A percentile compares a stretch with the other conserved stretches of the same genome.
Conservation (phyloP, 305 asterid species). For the Lippia alba region DNA sequence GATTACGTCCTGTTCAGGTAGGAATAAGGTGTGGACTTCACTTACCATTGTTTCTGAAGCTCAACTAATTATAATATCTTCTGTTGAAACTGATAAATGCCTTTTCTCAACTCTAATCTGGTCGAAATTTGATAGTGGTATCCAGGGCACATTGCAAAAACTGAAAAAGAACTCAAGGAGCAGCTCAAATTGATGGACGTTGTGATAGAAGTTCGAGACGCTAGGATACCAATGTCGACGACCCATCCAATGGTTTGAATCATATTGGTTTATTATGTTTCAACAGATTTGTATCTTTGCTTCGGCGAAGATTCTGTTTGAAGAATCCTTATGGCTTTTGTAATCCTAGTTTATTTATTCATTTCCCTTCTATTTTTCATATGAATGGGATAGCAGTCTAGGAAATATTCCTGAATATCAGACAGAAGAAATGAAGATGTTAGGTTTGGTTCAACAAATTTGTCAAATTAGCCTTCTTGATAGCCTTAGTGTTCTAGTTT, state of each 20-base stretch:
- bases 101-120: slow-evolving; percentile 31
- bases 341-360: slow-evolving; percentile 1
- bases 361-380: neutral
- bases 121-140: slow-evolving; percentile 69
- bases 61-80: slow-evolving; percentile 24
- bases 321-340: neutral
- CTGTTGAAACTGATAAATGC: slow-evolving; percentile 19
- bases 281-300: slow-evolving; percentile 27
- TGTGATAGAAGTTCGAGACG: slow-evolving; percentile 96
- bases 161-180: slow-evolving; percentile 90
- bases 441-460: slow-evolving; percentile 8
- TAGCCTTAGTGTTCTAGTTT: neutral
- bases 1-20: slow-evolving; percentile 93
- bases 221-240: slow-evolving; percentile 91
- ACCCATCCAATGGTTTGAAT: slow-evolving; percentile 79
- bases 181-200: slow-evolving; percentile 97
- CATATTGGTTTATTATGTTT: slow-evolving; percentile 21
- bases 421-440: neutral
- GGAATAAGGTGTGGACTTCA: slow-evolving; percentile 44
- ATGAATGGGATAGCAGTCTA: neutral
- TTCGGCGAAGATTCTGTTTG: neutral
- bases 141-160: slow-evolving; percentile 96
- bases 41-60: slow-evolving; percentile 23
- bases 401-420: neutral
- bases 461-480: too few species aligned